Conservation (phyloP, 148 eudicot genomes). For the Vaccinium macrocarpon region DNA sequence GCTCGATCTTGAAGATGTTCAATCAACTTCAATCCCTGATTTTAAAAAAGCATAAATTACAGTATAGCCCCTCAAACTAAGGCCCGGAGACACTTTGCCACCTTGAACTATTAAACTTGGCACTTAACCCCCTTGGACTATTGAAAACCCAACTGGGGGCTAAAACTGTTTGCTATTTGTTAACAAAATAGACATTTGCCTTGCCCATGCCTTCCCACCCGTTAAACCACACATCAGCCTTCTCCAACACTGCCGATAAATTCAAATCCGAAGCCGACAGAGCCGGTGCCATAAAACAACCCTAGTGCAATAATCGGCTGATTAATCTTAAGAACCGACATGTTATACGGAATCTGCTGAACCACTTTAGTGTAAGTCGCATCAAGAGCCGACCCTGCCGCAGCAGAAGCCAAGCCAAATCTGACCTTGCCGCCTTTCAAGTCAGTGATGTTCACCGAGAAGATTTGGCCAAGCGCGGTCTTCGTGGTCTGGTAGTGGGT, state of each 20-base stretch:
- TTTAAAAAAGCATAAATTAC: no score
- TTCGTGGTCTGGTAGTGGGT: conserved; percentile 67
- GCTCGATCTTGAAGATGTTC: no score
- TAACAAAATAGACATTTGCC: no score
- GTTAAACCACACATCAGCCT: conserved; percentile 3
- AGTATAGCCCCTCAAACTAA: no score
- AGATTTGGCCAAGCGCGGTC: conserved; percentile 28
- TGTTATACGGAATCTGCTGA: conserved; percentile 42
- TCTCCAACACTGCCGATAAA: conserved; percentile 29
- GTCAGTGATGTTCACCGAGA: conserved; percentile 62
- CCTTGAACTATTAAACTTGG: no score
- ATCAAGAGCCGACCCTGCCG: conserved; percentile 37
- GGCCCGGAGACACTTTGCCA: no score
- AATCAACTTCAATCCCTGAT: no score
- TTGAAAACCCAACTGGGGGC: no score
- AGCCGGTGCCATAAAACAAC: conserved; percentile 27
- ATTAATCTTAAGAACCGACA: conserved; percentile 36
- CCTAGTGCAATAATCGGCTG: conserved; percentile 30
- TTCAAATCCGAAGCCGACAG: conserved; percentile 28
- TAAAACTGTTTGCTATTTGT: no score
- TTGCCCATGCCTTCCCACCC: not conserved
- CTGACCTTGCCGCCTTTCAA: conserved; percentile 51
- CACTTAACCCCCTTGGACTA: no score
- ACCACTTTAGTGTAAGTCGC: conserved; percentile 45
- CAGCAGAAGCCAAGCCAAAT: conserved; percentile 39